phyloP scores from a whole-genome alignment of 2,329 filamentous ascomycete species.

The Trichoderma endophyticum region DNA sequence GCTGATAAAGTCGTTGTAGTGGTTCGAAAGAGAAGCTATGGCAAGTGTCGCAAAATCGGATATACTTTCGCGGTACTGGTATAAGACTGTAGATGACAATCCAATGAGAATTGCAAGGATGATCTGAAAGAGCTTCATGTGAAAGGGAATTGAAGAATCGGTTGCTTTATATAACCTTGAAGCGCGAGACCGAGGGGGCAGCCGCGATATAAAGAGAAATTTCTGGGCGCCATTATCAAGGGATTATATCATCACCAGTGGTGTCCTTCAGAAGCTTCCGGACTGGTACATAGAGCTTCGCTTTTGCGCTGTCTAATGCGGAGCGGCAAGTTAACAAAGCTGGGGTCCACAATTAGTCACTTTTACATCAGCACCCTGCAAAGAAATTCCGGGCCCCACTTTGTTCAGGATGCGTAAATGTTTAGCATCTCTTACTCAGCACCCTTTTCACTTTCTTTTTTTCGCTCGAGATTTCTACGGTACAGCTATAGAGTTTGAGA shows the following conservation, averaged over 20 bases:
- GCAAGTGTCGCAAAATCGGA: background rate
- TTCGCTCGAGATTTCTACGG: background rate
- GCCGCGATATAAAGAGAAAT: background rate
- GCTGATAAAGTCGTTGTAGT: background rate
- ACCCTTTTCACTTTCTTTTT: background rate
- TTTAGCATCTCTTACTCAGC: background rate
- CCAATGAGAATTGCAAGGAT: constrained; percentile 31
- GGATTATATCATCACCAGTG: background rate
- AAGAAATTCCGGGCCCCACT: background rate
- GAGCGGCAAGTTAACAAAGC: background rate
- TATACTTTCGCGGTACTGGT: constrained; percentile 21
- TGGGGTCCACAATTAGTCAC: constrained; percentile 25
- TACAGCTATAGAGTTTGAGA: background rate
- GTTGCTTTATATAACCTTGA: background rate
- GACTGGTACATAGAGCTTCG: background rate
- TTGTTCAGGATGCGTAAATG: background rate
- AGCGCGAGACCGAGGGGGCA: background rate
- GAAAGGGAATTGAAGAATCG: background rate
- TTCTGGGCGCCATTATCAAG: constrained; percentile 6
- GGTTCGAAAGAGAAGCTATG: background rate
- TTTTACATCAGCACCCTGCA: constrained; percentile 29
- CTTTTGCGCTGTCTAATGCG: background rate
- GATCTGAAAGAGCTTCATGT: constrained; percentile 33
- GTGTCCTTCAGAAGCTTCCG: background rate
- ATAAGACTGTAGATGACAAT: constrained; percentile 29